phyloP scores from a whole-genome alignment of 805 yeast genomes.

The Zygoascus flipseniorum region DNA sequence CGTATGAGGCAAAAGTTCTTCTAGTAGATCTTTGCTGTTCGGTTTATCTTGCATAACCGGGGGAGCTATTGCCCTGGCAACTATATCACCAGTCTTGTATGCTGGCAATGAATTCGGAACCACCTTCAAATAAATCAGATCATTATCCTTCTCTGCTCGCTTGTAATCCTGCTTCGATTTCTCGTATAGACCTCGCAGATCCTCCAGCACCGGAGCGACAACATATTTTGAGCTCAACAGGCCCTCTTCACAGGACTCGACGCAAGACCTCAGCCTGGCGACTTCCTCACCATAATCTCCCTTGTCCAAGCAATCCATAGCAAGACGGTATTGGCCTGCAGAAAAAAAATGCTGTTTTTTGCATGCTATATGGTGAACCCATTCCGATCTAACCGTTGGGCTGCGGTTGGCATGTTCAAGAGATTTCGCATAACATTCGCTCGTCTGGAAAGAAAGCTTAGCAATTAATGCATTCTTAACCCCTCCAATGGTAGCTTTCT shows the following conservation, averaged over 20 bases:
- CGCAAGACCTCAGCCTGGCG: slow-evolving; percentile 43
- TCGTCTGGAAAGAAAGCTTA: slow-evolving; percentile 54
- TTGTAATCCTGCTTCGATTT: slow-evolving; percentile 39
- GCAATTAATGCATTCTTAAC: slow-evolving; percentile 55
- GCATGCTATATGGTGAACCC: slow-evolving; percentile 52
- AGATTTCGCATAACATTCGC: slow-evolving; percentile 46
- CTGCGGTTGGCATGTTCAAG: slow-evolving; percentile 37
- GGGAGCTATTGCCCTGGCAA: slow-evolving; percentile 45
- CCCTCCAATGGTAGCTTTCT: slow-evolving; percentile 45
- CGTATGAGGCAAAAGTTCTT: slow-evolving; percentile 55
- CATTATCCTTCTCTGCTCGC: slow-evolving; percentile 69
- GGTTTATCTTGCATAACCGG: slow-evolving; percentile 30
- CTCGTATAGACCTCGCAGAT: slow-evolving; percentile 41
- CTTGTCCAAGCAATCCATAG: slow-evolving; percentile 40
- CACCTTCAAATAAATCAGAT: slow-evolving; percentile 60
- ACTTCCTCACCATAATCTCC: slow-evolving; percentile 68
- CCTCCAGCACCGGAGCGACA: slow-evolving; percentile 38
- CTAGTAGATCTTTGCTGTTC: slow-evolving; percentile 37
- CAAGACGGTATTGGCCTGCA: slow-evolving; percentile 58
- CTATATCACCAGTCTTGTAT: slow-evolving; percentile 38
- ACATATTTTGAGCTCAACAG: slow-evolving; percentile 38
- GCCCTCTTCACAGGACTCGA: slow-evolving; percentile 27
- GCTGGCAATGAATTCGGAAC: slow-evolving; percentile 45
- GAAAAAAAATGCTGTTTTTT: slow-evolving; percentile 62
- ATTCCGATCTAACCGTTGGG: slow-evolving; percentile 48